phyloP scores from a whole-genome alignment of 2,329 filamentous ascomycete species.

The Trichoderma cornu-damae region DNA sequence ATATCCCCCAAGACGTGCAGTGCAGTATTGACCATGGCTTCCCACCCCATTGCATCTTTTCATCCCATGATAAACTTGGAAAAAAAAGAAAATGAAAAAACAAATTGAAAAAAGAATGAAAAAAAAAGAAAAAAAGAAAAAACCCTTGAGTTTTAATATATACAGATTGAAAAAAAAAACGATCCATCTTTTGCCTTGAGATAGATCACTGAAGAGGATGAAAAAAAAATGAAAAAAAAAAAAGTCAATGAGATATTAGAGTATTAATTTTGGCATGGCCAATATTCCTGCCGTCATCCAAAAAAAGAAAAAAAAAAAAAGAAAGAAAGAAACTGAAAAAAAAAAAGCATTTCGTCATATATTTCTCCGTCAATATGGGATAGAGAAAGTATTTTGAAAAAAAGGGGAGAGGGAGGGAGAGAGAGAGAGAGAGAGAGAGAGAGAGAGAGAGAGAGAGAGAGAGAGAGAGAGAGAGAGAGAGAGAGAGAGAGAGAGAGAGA shows the following conservation, averaged over 20 bases:
- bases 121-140: background rate
- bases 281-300: conserved; percentile 11
- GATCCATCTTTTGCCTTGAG: no score
- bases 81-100: background rate
- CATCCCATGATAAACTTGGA: background rate
- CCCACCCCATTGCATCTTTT: background rate
- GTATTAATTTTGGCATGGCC: conserved; percentile 12
- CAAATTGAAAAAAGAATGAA: background rate
- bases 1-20: background rate
- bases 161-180: background rate
- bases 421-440: background rate
- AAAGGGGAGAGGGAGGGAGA: background rate
- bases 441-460: background rate
- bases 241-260: background rate
- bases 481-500: no score
- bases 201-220: no score
- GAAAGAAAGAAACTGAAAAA: no score
- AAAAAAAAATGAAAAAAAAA: background rate
- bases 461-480: no score
- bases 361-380: background rate
- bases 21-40: background rate
- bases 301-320: no score
- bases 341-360: conserved; percentile 14
- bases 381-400: background rate
- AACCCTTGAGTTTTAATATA: background rate